Conservation (phyloP, 768 basidiomycete species). For the Mycena polygramma region DNA sequence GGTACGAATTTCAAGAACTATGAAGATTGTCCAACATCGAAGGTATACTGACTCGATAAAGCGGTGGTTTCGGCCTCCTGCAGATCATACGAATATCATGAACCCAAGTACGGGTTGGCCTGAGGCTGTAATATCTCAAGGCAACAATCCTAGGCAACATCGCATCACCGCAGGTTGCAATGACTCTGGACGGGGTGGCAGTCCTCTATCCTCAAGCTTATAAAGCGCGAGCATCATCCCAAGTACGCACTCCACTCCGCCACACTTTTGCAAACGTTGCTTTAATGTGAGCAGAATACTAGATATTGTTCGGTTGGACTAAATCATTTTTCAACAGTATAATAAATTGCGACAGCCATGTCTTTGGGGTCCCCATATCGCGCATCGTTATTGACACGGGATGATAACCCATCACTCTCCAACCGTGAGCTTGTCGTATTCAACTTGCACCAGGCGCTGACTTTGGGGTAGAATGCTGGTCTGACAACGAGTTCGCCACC, state of each 20-base stretch:
- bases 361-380: background rate
- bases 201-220: too few species aligned
- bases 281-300: too few species aligned
- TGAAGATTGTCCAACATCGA: too few species aligned
- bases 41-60: too few species aligned
- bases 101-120: too few species aligned
- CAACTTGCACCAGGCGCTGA: background rate
- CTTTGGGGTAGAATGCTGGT: slow-evolving; percentile 9
- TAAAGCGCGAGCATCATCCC: too few species aligned
- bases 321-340: background rate
- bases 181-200: background rate
- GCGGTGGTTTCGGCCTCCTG: too few species aligned
- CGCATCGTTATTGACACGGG: background rate
- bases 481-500: background rate
- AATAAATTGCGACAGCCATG: background rate
- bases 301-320: too few species aligned
- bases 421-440: background rate
- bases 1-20: too few species aligned
- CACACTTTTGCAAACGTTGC: too few species aligned
- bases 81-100: too few species aligned
- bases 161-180: background rate
- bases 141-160: background rate
- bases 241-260: too few species aligned
- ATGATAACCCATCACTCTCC: background rate
- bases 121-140: background rate